Percentiles rank a stretch among this genome's conserved stretches.
phyloP scores from a whole-genome alignment of 2,329 filamentous ascomycete species.

The Sordariomycetes sp. region DNA sequence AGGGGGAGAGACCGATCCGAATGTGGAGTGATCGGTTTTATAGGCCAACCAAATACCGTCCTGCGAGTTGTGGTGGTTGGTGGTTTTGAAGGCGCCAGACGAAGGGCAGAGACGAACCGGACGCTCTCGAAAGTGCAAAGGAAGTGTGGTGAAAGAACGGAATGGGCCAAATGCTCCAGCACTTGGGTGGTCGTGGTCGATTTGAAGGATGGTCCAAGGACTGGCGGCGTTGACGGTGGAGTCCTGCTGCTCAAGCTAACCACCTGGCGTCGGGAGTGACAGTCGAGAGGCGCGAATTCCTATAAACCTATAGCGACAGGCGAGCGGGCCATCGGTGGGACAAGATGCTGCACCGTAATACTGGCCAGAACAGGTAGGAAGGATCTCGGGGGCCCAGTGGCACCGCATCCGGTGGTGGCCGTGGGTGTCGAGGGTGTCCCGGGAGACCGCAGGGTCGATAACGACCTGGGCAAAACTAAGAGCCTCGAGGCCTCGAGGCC shows the following conservation, averaged over 20 bases:
- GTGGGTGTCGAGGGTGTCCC: constrained; percentile 31
- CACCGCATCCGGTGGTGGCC: constrained; percentile 38
- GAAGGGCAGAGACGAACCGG: background rate
- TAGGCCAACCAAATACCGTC: constrained; percentile 4
- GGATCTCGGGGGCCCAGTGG: constrained; percentile 32
- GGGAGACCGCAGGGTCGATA: constrained; percentile 32
- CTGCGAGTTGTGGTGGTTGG: constrained; percentile 4
- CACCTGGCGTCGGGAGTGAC: background rate
- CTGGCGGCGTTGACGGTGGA: background rate
- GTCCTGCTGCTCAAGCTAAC: background rate
- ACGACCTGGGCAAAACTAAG: constrained; percentile 13
- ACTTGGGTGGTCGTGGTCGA: background rate
- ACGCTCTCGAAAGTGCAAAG: background rate
- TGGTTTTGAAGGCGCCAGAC: background rate
- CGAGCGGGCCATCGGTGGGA: constrained; percentile 31
- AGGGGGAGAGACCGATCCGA: background rate
- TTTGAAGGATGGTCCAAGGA: background rate
- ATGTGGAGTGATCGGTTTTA: background rate
- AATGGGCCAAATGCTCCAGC: constrained; percentile 12
- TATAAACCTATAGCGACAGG: constrained; percentile 13
- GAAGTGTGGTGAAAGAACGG: constrained; percentile 3
- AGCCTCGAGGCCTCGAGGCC: constrained; percentile 15
- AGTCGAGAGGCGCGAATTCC: constrained; percentile 1
- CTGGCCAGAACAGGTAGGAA: constrained; percentile 29
- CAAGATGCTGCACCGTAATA: constrained; percentile 42